Base-by-base conservation (phyloP, 2,329 filamentous ascomycete species). In the Apiospora marii region DNA sequence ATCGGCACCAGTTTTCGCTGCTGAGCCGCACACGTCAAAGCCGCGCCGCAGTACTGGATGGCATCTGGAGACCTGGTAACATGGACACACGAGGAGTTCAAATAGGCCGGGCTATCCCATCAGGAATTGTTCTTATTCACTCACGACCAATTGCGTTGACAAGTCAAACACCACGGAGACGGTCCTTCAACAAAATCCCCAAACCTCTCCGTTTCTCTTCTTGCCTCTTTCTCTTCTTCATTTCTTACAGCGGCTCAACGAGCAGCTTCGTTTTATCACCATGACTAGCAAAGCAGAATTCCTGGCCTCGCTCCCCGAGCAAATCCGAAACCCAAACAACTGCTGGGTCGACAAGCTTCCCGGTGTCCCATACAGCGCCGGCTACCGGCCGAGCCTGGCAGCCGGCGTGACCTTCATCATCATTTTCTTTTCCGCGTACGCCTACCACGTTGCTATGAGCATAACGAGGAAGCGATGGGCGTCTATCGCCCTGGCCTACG, bases 381-480 rank as follows among this genome's bases (percentile, higher is more conserved):
- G 75, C n/a, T 80, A 80, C 70, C 37, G 51, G 3, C 79, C 79
- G 10, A 77, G 74, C 22, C 69, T 80, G 13, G 75, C 74, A 14
- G 77, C 76, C 4, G 78, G 78, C 19, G 75, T 80, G 44, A 46
- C 71, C 1, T 77, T 80, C 48, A 71, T 72, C 34, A 68, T 74
- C 34, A 74, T 80, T 12, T 80, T 80, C 68, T 74, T 71, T 49
- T 72, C 79, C 24, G 71, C 73, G 12, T 68, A 78, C 34, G 72
- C 78, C 22, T 77, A 76, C 2, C 79, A 80, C 70, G 70, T 73
- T 3, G 58, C 77, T 6, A 76, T 76, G 70, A 74, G 72, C 14
- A 68, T 75, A 27, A 71, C 75, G 7, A 67, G 75, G 6, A 74
- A 77, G 43, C 72, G 69, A 69, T 75, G 76, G 74, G 77, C 75